Percentiles rank a stretch among this genome's conserved stretches.
Evolutionary conservation across 257 asterid species (phyloP).

Genomic region (Rubia yunnanensis): DNA sequence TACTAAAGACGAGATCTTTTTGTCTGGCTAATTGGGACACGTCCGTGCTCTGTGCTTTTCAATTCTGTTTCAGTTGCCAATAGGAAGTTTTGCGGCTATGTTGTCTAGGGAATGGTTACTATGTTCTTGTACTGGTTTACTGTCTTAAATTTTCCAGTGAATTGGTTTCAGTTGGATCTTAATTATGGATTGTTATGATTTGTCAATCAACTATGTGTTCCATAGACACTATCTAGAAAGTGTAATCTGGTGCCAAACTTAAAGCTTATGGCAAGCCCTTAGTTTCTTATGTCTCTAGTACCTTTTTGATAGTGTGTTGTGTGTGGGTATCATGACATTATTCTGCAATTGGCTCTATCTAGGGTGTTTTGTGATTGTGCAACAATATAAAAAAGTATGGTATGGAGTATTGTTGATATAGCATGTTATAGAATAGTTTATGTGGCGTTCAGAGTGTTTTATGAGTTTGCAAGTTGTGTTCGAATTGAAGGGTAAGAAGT

Average conservation of each 20-base stretch:
- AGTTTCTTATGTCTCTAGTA: neutral
- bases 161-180: neutral
- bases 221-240: neutral
- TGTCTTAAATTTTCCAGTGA: neutral
- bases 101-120: neutral
- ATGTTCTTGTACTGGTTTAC: conserved; percentile 3
- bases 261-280: no score
- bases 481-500: no score
- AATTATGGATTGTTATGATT: neutral
- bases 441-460: no score
- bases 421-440: no score
- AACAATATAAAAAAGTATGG: no score
- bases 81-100: conserved; percentile 2
- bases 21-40: neutral
- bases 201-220: no score
- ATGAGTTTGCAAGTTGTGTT: no score
- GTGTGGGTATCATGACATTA: no score
- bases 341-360: no score
- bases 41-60: neutral
- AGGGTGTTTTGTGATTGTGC: no score
- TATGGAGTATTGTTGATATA: no score
- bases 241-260: neutral
- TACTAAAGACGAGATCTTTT: conserved; percentile 7
- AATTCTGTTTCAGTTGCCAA: neutral
- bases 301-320: no score